phyloP scores from a whole-genome alignment of 768 basidiomycete species.

The Sarcodon aspratus region DNA sequence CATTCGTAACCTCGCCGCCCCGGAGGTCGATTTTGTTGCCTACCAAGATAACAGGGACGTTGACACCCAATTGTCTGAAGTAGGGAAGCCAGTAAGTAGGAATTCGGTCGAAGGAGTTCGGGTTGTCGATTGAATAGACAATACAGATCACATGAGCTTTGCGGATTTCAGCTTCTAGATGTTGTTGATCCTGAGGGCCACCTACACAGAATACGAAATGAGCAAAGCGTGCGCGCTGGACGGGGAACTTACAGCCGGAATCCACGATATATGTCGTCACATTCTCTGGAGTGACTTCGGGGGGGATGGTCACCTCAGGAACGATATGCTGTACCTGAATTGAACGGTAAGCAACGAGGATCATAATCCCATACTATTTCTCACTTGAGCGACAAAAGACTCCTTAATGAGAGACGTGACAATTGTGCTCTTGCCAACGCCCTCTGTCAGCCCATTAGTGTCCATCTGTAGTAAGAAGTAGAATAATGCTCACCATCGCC shows the following conservation, averaged over 20 bases:
- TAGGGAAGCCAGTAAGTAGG: slow-evolving; percentile 97
- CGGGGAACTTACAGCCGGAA: slow-evolving; percentile 65
- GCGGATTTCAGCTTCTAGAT: slow-evolving; percentile 90
- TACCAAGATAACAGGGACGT: slow-evolving; percentile 95
- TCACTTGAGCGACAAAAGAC: slow-evolving; percentile 80
- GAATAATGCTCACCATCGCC: slow-evolving; percentile 64
- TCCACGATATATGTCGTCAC: slow-evolving; percentile 98
- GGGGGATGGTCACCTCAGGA: slow-evolving; percentile 96
- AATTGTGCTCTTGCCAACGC: slow-evolving; percentile 96
- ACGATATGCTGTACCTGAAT: slow-evolving; percentile 85
- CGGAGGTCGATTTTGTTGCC: slow-evolving; percentile 98
- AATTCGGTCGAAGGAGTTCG: slow-evolving; percentile 93
- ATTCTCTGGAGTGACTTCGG: slow-evolving; percentile 94
- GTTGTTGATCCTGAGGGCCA: slow-evolving; percentile 72
- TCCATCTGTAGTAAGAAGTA: slow-evolving; percentile 1
- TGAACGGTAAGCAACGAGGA: background rate
- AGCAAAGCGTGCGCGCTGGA: background rate
- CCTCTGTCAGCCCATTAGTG: slow-evolving; percentile 42
- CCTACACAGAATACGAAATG: slow-evolving; percentile 33
- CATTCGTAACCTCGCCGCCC: slow-evolving; percentile 88
- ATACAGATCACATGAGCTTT: slow-evolving; percentile 98
- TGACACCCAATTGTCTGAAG: slow-evolving; percentile 90
- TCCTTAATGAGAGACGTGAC: slow-evolving; percentile 96
- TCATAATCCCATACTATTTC: background rate
- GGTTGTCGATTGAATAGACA: slow-evolving; percentile 94